A percentile compares a stretch with the other conserved stretches of the same genome.
Evolutionary conservation across 2,329 filamentous ascomycete genomes (phyloP).

Genomic region (Sporothrix curviconia): DNA sequence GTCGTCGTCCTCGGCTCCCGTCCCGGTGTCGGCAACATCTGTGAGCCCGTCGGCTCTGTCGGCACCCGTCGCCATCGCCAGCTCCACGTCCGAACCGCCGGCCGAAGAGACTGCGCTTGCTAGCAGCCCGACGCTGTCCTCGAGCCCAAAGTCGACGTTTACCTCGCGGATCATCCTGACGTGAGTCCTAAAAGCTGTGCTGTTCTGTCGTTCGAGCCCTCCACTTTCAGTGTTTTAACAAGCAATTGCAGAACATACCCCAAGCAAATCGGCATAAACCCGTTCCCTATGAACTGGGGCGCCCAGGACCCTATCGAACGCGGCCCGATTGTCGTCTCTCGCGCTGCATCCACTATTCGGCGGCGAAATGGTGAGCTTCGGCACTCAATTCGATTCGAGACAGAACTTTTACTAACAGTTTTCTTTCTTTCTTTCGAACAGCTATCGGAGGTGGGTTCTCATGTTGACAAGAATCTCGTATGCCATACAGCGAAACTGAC

Average conservation of each 20-base stretch:
- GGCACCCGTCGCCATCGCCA: not conserved
- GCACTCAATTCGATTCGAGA: constrained; percentile 15
- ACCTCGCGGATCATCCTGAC: constrained; percentile 52
- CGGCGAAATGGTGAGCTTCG: constrained; percentile 65
- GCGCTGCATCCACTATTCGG: constrained; percentile 67
- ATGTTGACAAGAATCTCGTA: no score
- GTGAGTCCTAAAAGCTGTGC: constrained; percentile 29
- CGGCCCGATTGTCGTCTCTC: constrained; percentile 83
- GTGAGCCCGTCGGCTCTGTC: constrained; percentile 8
- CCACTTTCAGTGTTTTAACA: not conserved
- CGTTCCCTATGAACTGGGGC: constrained; percentile 84
- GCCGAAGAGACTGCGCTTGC: constrained; percentile 7
- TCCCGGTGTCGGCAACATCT: not conserved
- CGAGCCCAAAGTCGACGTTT: constrained; percentile 38
- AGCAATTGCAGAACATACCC: constrained; percentile 63
- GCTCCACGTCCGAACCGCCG: constrained; percentile 19
- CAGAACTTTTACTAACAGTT: constrained; percentile 9
- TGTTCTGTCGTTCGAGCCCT: no score
- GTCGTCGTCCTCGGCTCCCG: constrained; percentile 11
- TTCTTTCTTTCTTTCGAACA: not conserved
- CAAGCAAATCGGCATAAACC: constrained; percentile 87
- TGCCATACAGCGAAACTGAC: no score
- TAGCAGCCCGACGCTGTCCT: constrained; percentile 22
- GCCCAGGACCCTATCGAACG: constrained; percentile 65
- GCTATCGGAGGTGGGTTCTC: constrained; percentile 19